These are phyloP conservation scores for Penicilliopsis zonata DNA, from an alignment of 495 filamentous ascomycete species.

Conservation along the genomic window DNA sequence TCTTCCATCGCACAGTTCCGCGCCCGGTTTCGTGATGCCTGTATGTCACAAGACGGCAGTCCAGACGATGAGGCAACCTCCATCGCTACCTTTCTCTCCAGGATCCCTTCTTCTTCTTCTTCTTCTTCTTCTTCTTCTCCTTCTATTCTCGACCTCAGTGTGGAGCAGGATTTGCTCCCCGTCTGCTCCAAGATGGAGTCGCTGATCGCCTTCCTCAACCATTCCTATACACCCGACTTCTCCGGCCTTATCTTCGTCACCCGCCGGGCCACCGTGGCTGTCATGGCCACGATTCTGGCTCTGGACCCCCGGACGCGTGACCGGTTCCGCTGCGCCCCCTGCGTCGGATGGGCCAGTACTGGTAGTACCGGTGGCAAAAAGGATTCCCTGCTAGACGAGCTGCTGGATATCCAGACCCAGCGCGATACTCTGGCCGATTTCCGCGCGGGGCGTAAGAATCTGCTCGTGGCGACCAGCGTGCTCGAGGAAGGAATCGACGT, in stretches of 20 bases:
- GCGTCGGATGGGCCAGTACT: conserved; percentile 58
- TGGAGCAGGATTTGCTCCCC: conserved; percentile 9
- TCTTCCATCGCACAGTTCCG: conserved; percentile 39
- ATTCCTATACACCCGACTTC: conserved; percentile 31
- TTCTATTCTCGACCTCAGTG: conserved; percentile 8
- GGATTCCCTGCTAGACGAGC: conserved; percentile 46
- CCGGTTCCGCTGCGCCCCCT: conserved; percentile 45
- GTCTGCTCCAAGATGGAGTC: conserved; percentile 40
- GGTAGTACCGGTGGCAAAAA: no score
- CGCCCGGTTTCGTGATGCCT: conserved; percentile 16
- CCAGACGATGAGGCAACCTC: conserved; percentile 45
- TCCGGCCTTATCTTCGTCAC: conserved; percentile 71
- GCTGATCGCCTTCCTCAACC: conserved; percentile 42
- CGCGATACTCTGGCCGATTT: conserved; percentile 55
- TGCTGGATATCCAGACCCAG: conserved; percentile 43
- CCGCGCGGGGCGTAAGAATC: conserved; percentile 52
- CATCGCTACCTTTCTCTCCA: conserved; percentile 37
- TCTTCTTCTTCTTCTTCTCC: conserved; percentile 14
- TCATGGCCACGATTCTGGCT: conserved; percentile 55
- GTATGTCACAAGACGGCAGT: conserved; percentile 24
- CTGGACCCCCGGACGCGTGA: conserved; percentile 42
- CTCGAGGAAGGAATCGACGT: conserved; percentile 91
- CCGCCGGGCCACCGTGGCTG: conserved; percentile 55
- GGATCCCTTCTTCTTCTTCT: conserved; percentile 23
- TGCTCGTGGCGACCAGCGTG: conserved; percentile 75